A percentile compares a stretch with the other conserved stretches of the same genome.
Conservation (phyloP, 2,329 filamentous ascomycete species). For the Neocucurbitaria cava region DNA sequence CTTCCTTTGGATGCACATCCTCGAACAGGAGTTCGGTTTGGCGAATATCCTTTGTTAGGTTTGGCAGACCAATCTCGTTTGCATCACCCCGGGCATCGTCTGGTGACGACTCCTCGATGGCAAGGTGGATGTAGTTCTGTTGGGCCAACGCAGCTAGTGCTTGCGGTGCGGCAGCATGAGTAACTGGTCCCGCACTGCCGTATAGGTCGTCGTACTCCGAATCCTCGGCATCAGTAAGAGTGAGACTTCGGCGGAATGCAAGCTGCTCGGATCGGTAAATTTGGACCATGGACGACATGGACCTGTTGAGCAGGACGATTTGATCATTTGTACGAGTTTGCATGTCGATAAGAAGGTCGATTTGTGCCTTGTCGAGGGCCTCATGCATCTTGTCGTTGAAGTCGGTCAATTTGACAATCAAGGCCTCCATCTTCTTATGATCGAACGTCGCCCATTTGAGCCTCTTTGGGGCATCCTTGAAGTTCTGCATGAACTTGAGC, state of each 20-base stretch:
- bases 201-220: conserved; percentile 22
- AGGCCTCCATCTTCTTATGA: conserved; percentile 37
- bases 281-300: conserved; percentile 44
- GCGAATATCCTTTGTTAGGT: conserved; percentile 20
- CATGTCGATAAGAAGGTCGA: conserved; percentile 35
- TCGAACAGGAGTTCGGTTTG: conserved; percentile 8
- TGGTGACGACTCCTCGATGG: conserved; percentile 37
- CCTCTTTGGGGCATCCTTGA: conserved; percentile 30
- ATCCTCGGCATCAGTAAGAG: conserved; percentile 27
- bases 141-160: conserved; percentile 42
- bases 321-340: conserved; percentile 46
- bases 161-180: conserved; percentile 18
- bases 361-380: conserved; percentile 40
- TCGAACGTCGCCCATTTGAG: conserved; percentile 45
- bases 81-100: conserved; percentile 37
- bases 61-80: conserved; percentile 26
- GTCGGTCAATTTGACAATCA: conserved; percentile 41
- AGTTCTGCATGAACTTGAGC: conserved; percentile 34
- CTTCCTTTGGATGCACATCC: conserved; percentile 27
- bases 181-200: conserved; percentile 1
- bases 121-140: conserved; percentile 45
- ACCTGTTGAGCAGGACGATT: conserved; percentile 47
- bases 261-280: conserved; percentile 37
- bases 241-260: conserved; percentile 12
- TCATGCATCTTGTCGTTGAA: conserved; percentile 49